phyloP scores from a whole-genome alignment of 345 rosid species.

The Pistacia integerrima region DNA sequence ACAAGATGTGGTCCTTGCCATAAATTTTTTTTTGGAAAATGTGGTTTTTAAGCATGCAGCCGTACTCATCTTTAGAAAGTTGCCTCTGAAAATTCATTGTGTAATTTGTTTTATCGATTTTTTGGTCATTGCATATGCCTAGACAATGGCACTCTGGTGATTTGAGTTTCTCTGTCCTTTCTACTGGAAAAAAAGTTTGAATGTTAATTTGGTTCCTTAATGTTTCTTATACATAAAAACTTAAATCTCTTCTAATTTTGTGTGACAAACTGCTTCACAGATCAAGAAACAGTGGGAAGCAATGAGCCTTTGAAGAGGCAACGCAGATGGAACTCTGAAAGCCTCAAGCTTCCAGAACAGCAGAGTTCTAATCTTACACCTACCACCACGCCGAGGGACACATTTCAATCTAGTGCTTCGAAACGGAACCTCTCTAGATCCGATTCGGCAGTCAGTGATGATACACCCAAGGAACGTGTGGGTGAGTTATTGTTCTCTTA shows the following conservation, averaged over 20 bases:
- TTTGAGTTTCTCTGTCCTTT: background rate
- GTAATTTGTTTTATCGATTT: background rate
- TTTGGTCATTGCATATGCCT: background rate
- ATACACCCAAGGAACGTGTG: conserved; percentile 75
- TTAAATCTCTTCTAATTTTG: background rate
- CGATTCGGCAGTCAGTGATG: conserved; percentile 63
- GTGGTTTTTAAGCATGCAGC: background rate
- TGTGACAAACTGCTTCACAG: conserved; percentile 36
- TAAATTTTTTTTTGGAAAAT: background rate
- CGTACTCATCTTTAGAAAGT: background rate
- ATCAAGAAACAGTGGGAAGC: conserved; percentile 62
- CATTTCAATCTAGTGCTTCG: conserved; percentile 29
- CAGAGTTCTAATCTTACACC: conserved; percentile 50
- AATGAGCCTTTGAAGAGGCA: conserved; percentile 83
- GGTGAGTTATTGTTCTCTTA: conserved; percentile 52
- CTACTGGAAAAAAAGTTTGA: background rate
- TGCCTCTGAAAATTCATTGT: background rate
- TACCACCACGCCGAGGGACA: conserved; percentile 58
- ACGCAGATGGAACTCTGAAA: conserved; percentile 85
- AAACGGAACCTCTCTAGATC: conserved; percentile 68
- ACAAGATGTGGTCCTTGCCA: no score
- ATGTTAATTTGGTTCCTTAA: conserved; percentile 4
- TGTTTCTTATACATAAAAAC: background rate
- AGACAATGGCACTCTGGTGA: no score
- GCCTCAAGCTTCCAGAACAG: conserved; percentile 57